Percentiles rank a stretch among this genome's conserved stretches.
Evolutionary conservation across 192 early-diverging fungal species (phyloP).

Genomic region (Backusella mclennaniae): DNA sequence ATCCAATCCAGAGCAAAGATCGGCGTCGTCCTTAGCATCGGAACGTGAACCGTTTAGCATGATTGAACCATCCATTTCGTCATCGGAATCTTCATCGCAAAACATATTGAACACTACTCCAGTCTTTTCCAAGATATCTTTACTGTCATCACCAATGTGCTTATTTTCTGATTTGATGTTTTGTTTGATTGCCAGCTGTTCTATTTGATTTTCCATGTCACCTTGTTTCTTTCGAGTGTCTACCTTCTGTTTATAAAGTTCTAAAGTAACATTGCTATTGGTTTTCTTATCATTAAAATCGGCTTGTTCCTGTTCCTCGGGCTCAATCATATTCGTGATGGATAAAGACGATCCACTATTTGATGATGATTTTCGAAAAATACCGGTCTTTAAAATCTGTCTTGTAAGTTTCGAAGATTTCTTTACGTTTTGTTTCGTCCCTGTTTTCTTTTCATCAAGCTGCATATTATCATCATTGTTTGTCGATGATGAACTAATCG

Average conservation of each 20-base stretch:
- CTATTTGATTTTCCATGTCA: not conserved
- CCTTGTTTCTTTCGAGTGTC: not conserved
- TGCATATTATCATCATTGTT: not conserved
- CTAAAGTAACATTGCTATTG: not conserved
- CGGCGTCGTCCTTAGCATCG: not conserved
- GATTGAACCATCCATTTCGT: not conserved
- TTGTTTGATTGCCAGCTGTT: not conserved
- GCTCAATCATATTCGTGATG: not conserved
- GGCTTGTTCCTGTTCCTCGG: not conserved
- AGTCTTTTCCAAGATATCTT: not conserved
- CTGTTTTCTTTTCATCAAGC: not conserved
- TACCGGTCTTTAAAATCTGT: not conserved
- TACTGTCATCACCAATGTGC: not conserved
- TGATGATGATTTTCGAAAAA: not conserved
- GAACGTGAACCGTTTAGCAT: not conserved
- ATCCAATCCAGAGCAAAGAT: not conserved
- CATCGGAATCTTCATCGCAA: not conserved
- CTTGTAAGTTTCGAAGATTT: not conserved
- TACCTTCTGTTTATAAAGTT: not conserved
- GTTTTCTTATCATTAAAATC: not conserved
- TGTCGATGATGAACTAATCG: not conserved
- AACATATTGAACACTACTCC: conserved; percentile 1
- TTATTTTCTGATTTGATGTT: not conserved
- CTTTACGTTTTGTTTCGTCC: not conserved
- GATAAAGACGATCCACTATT: not conserved